Base-by-base conservation (phyloP, 2,329 filamentous ascomycete genomes). In the Fusarium compactum region DNA sequence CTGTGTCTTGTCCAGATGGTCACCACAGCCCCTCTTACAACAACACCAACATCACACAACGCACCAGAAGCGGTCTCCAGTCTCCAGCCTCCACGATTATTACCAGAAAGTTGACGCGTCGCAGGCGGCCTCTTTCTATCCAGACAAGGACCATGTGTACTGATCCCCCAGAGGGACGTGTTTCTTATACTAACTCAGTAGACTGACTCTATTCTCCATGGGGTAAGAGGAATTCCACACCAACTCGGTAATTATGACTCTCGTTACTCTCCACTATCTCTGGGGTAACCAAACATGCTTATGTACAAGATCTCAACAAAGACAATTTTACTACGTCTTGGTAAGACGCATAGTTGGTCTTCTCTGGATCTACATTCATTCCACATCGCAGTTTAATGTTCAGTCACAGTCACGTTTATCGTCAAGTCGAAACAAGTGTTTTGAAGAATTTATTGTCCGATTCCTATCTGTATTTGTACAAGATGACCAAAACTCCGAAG, bases 381-480 rank as follows among this genome's bases (percentile, higher is more conserved):
- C 34, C 34, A 52, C 18, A 27, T 52, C 22, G 15, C 47, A 34
- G n/a, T 11, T 15, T 27, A 43, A 15, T 27, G 10, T 27, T 10
- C 32, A 45, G 22, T 41, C 18, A 64, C n/a, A 29, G 34, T 53
- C 38, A 46, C 29, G 18, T 25, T 62, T 34, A 55, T 22, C 24
- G n/a, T 29, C 50, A 67, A 40, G 48, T 56, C 41, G 27, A 68
- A 55, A 52, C 47, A 45, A 65, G 55, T 58, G 45, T 53, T 58
- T 65, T 45, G 40, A 61, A 68, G 32, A 53, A 57, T 71, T 52
- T 27, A 71, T 68, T 65, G 22, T 69, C 40, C 45, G 46, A 69
- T 68, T 71, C 59, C 34, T 61, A 50, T 43, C 63, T 70, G 41
- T 68, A 38, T 38, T 38, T 38, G 58, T 70, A 70, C 63, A 69